Evolutionary conservation across 163 green algal species (phyloP), one percentile per base, ranked within the genome.

Genomic region (Trebouxia gelatinosa): DNA sequence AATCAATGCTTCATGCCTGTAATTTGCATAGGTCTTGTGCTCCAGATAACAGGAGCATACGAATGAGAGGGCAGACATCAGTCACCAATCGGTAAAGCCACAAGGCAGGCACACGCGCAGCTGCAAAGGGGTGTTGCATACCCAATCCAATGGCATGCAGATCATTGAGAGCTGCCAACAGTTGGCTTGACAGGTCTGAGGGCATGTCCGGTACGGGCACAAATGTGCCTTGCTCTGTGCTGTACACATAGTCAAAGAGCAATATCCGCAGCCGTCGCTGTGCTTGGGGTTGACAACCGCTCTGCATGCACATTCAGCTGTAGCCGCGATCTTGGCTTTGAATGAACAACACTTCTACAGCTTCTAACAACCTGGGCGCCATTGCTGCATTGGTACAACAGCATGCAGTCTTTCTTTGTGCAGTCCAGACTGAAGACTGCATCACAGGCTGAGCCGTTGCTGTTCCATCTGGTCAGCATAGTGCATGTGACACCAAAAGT

Each of bases 181-280:
- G 13, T 17, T 70, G 62, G 2, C 3, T 0, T 6, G 62, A 26
- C 7, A 70, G 19, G 16, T 48, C 34, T n/a, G 17, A 13, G 19
- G 62, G 62, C 62, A 70, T 50, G 34, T 70, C 62, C 31, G 62
- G 32, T 13, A 70, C 19, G 28, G 62, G 34, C 13, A 70, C 17
- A 32, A 70, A 70, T 39, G 62, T 70, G 17, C 46, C 62, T 70
- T 46, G 34, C 34, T 70, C 16, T 29, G 16, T 28, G 19, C 28
- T 29, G 26, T 70, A 70, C 19, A 70, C 16, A 5, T 70, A 70
- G 9, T 5, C 5, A 17, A 70, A 32, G 6, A 70, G 34, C 62
- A 70, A 26, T 2, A 70, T 19, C 62, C 31, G 34, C 13, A 70
- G 0, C 34, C 62, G 32, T 26, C 62, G 62, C 62, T 70, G 62